Conservation (phyloP, 805 yeast species). For the Candida qinlingensis region DNA sequence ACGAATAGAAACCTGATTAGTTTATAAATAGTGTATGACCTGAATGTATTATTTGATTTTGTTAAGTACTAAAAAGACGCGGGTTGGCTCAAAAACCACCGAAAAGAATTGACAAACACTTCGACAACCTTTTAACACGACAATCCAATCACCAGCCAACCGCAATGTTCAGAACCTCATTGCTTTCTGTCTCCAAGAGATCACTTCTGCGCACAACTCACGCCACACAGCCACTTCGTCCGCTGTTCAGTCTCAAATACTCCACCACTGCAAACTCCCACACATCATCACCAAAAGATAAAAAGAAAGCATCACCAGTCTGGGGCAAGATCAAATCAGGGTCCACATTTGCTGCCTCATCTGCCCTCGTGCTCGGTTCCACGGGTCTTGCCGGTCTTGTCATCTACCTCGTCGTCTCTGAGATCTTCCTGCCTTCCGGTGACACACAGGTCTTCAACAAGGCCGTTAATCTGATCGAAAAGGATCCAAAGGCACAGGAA, state of each 20-base stretch:
- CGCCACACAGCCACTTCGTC: background rate
- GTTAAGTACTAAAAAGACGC: too few relatives aligned
- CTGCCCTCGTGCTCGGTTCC: slow-evolving; percentile 62
- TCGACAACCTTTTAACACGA: too few relatives aligned
- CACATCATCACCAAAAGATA: slow-evolving; percentile 2
- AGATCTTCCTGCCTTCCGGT: slow-evolving; percentile 82
- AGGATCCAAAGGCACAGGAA: slow-evolving; percentile 54
- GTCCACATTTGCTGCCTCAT: slow-evolving; percentile 56
- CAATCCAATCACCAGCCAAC: too few relatives aligned
- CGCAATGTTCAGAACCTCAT: background rate
- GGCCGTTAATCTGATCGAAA: slow-evolving; percentile 72
- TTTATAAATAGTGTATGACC: too few relatives aligned
- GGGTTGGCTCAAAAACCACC: too few relatives aligned
- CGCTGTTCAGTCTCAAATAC: background rate
- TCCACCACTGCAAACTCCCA: slow-evolving; percentile 7
- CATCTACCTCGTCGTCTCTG: slow-evolving; percentile 70
- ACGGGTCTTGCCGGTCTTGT: slow-evolving; percentile 62
- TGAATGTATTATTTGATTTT: too few relatives aligned
- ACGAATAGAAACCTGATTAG: too few relatives aligned
- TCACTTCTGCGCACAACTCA: background rate
- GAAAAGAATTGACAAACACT: background rate
- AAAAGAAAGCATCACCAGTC: slow-evolving; percentile 27
- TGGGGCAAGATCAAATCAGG: slow-evolving; percentile 48
- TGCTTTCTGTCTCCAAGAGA: background rate
- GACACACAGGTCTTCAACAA: slow-evolving; percentile 88